These are phyloP conservation scores for Colletotrichum liaoningense DNA, from an alignment of 2,329 filamentous ascomycete species.

Conservation along the genomic window DNA sequence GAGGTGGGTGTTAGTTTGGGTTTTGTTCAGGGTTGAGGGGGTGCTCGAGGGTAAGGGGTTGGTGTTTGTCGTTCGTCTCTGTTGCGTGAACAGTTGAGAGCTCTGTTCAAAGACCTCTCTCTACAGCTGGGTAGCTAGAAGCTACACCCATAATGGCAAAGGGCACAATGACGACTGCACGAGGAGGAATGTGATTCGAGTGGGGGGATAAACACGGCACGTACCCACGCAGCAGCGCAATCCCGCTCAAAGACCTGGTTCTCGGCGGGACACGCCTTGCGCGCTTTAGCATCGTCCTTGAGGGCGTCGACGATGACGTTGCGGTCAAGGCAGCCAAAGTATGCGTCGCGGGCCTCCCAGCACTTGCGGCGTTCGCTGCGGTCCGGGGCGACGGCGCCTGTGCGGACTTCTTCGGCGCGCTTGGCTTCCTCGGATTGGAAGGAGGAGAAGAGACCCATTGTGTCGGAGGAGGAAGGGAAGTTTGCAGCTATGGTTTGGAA, in stretches of 20 bases:
- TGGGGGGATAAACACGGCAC: constrained; percentile 48
- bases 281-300: constrained; percentile 54
- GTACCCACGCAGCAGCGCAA: constrained; percentile 90
- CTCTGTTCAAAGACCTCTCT: background rate
- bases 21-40: too few species aligned
- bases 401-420: constrained; percentile 65
- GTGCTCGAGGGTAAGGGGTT: background rate
- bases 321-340: constrained; percentile 88
- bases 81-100: background rate
- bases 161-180: constrained; percentile 13
- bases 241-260: constrained; percentile 78
- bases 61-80: background rate
- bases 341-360: constrained; percentile 90
- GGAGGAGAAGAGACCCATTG: constrained; percentile 63
- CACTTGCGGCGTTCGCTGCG: constrained; percentile 84
- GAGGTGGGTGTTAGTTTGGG: background rate
- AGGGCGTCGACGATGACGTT: constrained; percentile 80
- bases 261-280: constrained; percentile 53
- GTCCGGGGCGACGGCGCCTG: constrained; percentile 79
- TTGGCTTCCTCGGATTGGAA: constrained; percentile 54
- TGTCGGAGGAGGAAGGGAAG: background rate
- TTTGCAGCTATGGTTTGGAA: constrained; percentile 7
- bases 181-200: constrained; percentile 1
- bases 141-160: background rate
- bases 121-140: background rate